Evolutionary conservation across 176 grass and related monocot species (phyloP).

Genomic region (Hordeum marinum): DNA sequence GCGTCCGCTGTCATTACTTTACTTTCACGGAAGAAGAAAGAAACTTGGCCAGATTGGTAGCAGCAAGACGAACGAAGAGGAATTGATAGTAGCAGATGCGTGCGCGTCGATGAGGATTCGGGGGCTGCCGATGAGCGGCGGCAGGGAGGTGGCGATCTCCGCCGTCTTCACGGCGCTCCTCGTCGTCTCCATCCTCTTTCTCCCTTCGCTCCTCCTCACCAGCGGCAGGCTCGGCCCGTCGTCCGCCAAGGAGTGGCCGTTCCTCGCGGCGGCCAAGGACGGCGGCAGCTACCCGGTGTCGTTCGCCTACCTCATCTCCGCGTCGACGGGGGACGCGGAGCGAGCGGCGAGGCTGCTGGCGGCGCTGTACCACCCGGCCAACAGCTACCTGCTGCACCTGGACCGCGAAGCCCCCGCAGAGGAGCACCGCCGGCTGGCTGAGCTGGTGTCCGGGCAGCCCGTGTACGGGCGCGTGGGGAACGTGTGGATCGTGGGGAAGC

Average conservation of each 20-base stretch:
- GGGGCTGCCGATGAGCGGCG: constrained; percentile 1
- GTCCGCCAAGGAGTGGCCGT: neutral
- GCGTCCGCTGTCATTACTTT: neutral
- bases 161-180: constrained; percentile 53
- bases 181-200: constrained; percentile 66
- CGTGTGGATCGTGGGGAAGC: constrained; percentile 73
- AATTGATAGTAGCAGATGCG: constrained; percentile 11
- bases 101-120: constrained; percentile 28
- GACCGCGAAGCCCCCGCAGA: constrained; percentile 61
- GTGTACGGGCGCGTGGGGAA: constrained; percentile 59
- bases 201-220: constrained; percentile 57
- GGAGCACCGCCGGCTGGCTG: constrained; percentile 58
- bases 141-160: constrained; percentile 46
- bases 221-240: neutral
- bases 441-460: constrained; percentile 44
- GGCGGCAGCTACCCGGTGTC: constrained; percentile 44
- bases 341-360: constrained; percentile 54
- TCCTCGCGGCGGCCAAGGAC: neutral
- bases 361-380: constrained; percentile 91
- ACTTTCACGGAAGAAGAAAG: neutral
- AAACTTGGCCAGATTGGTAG: neutral
- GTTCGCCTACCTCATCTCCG: constrained; percentile 95
- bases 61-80: neutral
- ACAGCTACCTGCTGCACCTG: constrained; percentile 88
- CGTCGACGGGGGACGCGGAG: constrained; percentile 59